Evolutionary conservation across 2,329 filamentous ascomycete species (phyloP).

Genomic region (Dactylellina haptotyla): DNA sequence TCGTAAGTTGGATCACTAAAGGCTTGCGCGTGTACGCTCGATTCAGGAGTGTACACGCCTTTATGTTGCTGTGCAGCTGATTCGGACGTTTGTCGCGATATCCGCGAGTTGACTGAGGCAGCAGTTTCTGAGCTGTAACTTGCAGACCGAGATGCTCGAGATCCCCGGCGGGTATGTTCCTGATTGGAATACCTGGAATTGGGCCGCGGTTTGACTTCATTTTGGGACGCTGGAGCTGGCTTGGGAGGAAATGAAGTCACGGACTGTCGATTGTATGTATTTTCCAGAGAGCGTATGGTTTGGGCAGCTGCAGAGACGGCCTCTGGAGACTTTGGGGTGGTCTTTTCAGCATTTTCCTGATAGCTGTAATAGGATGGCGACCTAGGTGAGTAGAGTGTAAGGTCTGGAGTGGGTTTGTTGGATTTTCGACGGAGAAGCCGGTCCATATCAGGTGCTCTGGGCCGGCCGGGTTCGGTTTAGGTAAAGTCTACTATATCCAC

Average conservation of each 20-base stretch:
- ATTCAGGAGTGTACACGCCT: not conserved
- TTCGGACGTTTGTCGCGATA: not conserved
- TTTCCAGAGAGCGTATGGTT: constrained; percentile 42
- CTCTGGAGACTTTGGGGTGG: constrained; percentile 15
- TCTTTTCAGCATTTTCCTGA: constrained; percentile 35
- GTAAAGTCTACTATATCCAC: too few relatives aligned
- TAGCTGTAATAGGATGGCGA: not conserved
- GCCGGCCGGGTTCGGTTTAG: too few relatives aligned
- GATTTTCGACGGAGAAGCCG: constrained; percentile 30
- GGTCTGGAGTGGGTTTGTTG: not conserved
- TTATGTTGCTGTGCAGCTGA: not conserved
- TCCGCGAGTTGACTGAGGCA: not conserved
- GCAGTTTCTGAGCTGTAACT: constrained; percentile 13
- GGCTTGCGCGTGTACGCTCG: not conserved
- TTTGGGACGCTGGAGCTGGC: not conserved
- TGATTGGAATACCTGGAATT: constrained; percentile 14
- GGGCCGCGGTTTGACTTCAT: constrained; percentile 11
- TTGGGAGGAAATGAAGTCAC: constrained; percentile 27
- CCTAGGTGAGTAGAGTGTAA: not conserved
- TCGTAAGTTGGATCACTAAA: not conserved
- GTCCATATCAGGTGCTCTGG: constrained; percentile 11
- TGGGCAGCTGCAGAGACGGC: constrained; percentile 10
- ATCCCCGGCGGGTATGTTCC: constrained; percentile 10
- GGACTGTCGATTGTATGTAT: constrained; percentile 33
- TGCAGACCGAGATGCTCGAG: not conserved